Evolutionary conservation across 495 filamentous ascomycete species (phyloP).

Genomic region (Evernia prunastri): DNA sequence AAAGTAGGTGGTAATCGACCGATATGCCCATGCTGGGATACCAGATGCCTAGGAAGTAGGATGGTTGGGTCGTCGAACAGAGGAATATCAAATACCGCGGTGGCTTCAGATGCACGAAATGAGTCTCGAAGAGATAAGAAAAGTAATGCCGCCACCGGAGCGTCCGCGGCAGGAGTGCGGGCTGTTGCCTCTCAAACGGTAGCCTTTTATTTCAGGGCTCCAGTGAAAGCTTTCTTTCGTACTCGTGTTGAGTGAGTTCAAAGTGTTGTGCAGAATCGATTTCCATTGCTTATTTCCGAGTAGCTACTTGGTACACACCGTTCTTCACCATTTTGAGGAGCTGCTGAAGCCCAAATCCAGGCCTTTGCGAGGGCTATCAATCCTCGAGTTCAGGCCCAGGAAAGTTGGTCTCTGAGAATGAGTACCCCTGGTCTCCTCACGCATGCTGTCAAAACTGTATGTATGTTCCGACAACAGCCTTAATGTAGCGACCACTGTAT

Average conservation of each 20-base stretch:
- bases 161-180: conserved; percentile 71
- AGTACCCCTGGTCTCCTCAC: conserved; percentile 73
- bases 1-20: not conserved
- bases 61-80: not conserved
- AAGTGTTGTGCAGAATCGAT: conserved; percentile 31
- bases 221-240: conserved; percentile 83
- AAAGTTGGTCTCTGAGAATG: conserved; percentile 60
- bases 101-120: not conserved
- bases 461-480: not conserved
- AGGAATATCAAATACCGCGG: not conserved
- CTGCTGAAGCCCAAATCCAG: conserved; percentile 32
- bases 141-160: conserved; percentile 67
- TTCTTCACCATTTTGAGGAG: conserved; percentile 5
- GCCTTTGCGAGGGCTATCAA: conserved; percentile 64
- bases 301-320: conserved; percentile 53
- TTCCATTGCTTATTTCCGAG: conserved; percentile 28
- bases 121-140: conserved; percentile 37
- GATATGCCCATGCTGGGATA: not conserved
- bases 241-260: conserved; percentile 73
- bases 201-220: conserved; percentile 84
- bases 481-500: not conserved
- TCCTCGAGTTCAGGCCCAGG: conserved; percentile 48
- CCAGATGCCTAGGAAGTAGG: not conserved
- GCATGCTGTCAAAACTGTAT: conserved; percentile 60
- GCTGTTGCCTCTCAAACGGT: conserved; percentile 72